A percentile compares a stretch with the other conserved stretches of the same genome.
These are phyloP conservation scores for Erysimum cheiranthoides DNA, from an alignment of 345 rosid genomes.

Conservation along the genomic window DNA sequence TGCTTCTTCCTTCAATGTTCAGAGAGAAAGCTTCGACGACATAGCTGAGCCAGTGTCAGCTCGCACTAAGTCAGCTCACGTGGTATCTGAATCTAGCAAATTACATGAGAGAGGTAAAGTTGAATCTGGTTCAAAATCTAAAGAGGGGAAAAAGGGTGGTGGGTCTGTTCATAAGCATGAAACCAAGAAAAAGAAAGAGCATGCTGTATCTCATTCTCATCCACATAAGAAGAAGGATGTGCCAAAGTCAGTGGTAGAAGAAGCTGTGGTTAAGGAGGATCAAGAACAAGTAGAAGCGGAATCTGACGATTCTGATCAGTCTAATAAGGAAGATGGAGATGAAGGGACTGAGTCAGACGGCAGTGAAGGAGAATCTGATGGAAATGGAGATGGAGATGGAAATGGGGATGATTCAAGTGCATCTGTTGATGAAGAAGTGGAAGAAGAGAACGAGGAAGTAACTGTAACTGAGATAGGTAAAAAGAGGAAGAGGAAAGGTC, in stretches of 20 bases:
- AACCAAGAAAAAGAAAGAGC: conserved; percentile 53
- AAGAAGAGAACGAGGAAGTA: conserved; percentile 56
- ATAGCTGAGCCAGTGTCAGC: conserved; percentile 79
- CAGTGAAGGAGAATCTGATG: conserved; percentile 53
- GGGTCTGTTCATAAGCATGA: conserved; percentile 57
- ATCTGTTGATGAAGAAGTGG: conserved; percentile 54
- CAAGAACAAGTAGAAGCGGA: conserved; percentile 54
- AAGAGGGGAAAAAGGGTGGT: conserved; percentile 51
- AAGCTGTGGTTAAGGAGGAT: conserved; percentile 49
- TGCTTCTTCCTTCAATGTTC: conserved; percentile 61
- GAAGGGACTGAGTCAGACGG: conserved; percentile 57
- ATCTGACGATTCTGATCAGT: conserved; percentile 52
- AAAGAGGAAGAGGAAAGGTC: conserved; percentile 79
- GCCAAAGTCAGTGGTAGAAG: conserved; percentile 44
- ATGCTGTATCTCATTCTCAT: conserved; percentile 46
- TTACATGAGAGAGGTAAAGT: conserved; percentile 44
- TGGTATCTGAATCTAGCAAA: conserved; percentile 42
- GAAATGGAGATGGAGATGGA: conserved; percentile 53
- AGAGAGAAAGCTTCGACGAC: conserved; percentile 85
- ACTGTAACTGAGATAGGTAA: conserved; percentile 47
- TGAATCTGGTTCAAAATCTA: conserved; percentile 50
- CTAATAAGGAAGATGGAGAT: conserved; percentile 53
- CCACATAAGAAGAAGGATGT: conserved; percentile 49
- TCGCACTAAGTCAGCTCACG: conserved; percentile 43
- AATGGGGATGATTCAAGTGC: conserved; percentile 57